These are phyloP conservation scores for Waltergamsia citrina DNA, from an alignment of 2,329 filamentous ascomycete genomes.

Conservation along the genomic window DNA sequence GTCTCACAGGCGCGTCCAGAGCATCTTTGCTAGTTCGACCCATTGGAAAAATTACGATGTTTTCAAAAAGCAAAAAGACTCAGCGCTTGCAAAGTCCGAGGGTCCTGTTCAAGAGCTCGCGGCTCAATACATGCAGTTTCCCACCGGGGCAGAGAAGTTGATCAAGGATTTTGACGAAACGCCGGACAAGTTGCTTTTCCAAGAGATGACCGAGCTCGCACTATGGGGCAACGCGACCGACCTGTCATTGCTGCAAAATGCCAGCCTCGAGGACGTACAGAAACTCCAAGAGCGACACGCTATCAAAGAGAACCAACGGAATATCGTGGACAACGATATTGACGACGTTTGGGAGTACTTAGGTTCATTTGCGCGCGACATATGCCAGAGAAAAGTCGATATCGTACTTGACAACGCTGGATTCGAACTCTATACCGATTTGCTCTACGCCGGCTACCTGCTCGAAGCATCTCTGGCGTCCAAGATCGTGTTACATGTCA, in stretches of 20 bases:
- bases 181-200: no score
- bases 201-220: constrained; percentile 59
- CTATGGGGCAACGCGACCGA: constrained; percentile 64
- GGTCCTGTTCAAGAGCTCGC: constrained; percentile 21
- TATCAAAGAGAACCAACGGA: constrained; percentile 52
- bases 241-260: constrained; percentile 52
- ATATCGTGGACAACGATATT: constrained; percentile 59
- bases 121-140: not conserved
- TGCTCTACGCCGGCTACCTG: constrained; percentile 58
- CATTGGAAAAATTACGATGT: constrained; percentile 55
- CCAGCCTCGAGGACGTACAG: constrained; percentile 60
- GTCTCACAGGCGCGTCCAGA: constrained; percentile 27
- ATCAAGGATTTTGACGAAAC: no score
- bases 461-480: constrained; percentile 53
- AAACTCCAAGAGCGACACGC: constrained; percentile 56
- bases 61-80: constrained; percentile 54
- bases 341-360: constrained; percentile 22
- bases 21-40: constrained; percentile 40
- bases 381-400: constrained; percentile 41
- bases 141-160: no score
- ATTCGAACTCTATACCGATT: constrained; percentile 61
- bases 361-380: not conserved
- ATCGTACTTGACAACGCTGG: constrained; percentile 66
- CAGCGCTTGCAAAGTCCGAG: constrained; percentile 57
- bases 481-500: constrained; percentile 55